A percentile compares a stretch with the other conserved stretches of the same genome.
Conservation (phyloP, 2,329 filamentous ascomycete species). For the Botryotinia narcissicola region DNA sequence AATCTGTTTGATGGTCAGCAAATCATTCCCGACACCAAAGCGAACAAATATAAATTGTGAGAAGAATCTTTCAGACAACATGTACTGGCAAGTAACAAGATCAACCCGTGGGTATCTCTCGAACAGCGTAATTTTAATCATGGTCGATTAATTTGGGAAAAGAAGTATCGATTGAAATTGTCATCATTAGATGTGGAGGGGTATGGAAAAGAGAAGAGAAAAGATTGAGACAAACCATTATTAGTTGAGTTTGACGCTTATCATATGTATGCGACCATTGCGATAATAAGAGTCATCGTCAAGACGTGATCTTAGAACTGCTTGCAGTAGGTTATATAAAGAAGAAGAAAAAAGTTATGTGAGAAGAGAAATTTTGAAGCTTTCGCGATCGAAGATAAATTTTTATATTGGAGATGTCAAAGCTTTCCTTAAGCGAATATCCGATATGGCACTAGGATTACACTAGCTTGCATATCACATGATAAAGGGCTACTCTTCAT, state of each 20-base stretch:
- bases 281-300: not conserved
- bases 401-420: constrained; percentile 16
- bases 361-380: not conserved
- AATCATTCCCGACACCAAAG: constrained; percentile 19
- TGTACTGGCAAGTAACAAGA: constrained; percentile 93
- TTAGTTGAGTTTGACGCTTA: not conserved
- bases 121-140: constrained; percentile 71
- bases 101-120: constrained; percentile 56
- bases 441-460: constrained; percentile 9
- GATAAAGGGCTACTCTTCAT: not conserved
- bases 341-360: not conserved
- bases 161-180: constrained; percentile 63
- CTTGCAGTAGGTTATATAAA: not conserved
- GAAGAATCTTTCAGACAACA: constrained; percentile 62
- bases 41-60: not conserved
- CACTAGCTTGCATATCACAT: not conserved
- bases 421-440: constrained; percentile 12
- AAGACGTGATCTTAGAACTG: not conserved
- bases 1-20: constrained; percentile 29
- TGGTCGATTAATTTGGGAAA: constrained; percentile 86
- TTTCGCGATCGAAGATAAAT: not conserved
- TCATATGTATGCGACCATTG: not conserved
- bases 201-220: constrained; percentile 11
- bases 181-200: constrained; percentile 59
- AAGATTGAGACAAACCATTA: constrained; percentile 24